These are phyloP conservation scores for Trypanosomatidae sp. DNA, from an alignment of 208 protist genomes.

Conservation along the genomic window DNA sequence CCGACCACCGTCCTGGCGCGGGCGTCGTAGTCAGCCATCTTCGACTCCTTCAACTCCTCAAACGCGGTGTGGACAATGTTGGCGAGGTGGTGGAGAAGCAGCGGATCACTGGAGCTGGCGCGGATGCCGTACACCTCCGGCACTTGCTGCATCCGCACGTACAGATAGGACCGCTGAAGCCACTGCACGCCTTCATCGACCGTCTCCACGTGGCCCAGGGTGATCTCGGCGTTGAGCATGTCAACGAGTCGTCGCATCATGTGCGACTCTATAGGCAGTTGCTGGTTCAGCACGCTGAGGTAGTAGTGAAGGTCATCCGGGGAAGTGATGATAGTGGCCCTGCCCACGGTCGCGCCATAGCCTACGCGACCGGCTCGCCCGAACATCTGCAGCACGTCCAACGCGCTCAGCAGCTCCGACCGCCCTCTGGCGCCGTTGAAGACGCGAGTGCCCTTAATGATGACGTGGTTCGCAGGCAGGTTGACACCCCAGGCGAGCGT, in stretches of 20 bases:
- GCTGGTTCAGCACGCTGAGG: conserved; percentile 97
- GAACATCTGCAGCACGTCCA: conserved; percentile 99
- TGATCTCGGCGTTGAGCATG: conserved; percentile 99
- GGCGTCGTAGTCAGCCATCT: conserved; percentile 96
- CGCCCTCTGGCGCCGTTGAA: conserved; percentile 97
- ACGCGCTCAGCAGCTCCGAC: conserved; percentile 94
- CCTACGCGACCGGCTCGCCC: conserved; percentile 98
- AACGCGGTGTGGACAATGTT: conserved; percentile 97
- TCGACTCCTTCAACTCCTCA: conserved; percentile 84
- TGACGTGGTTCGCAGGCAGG: conserved; percentile 99
- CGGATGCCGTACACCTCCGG: conserved; percentile 95
- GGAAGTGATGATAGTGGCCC: conserved; percentile 97
- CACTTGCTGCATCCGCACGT: conserved; percentile 97
- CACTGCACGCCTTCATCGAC: conserved; percentile 96
- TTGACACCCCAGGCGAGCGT: conserved; percentile 99
- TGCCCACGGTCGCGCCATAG: conserved; percentile 93
- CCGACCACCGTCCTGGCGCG: conserved; percentile 82
- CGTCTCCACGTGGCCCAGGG: conserved; percentile 95
- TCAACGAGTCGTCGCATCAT: conserved; percentile 96
- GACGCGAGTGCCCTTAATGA: conserved; percentile 99
- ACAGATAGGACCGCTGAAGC: conserved; percentile 99
- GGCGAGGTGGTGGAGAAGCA: conserved; percentile 81
- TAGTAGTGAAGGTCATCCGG: conserved; percentile 98
- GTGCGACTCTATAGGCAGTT: conserved; percentile 99
- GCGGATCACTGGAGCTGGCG: conserved; percentile 82